Evolutionary conservation across 169 alveolate species (phyloP).

Genomic region (Cryptosporidium sp.): DNA sequence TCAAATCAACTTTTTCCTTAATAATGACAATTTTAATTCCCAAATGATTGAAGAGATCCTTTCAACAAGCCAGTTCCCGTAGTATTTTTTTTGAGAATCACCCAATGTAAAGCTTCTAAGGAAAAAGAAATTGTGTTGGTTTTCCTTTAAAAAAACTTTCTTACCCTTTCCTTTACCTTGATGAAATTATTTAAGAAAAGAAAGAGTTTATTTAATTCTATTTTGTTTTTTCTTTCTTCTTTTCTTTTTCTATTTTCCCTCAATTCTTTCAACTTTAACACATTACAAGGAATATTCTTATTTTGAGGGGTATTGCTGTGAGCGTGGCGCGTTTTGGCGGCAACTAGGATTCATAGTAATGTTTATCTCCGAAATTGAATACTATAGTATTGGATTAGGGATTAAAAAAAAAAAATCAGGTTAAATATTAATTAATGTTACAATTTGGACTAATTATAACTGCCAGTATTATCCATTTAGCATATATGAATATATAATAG

Average conservation of each 20-base stretch:
- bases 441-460: too few species aligned
- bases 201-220: background rate
- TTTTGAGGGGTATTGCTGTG: slow-evolving; percentile 5
- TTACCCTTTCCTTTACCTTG: background rate
- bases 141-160: too few species aligned
- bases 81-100: background rate
- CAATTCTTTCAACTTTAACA: background rate
- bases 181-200: background rate
- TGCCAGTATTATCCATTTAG: too few species aligned
- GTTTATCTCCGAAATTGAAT: too few species aligned
- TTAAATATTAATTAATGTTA: too few species aligned
- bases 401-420: too few species aligned
- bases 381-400: too few species aligned
- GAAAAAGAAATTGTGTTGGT: background rate
- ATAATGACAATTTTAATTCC: too few species aligned
- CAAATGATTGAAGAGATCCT: background rate
- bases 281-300: background rate
- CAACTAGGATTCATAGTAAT: background rate
- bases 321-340: slow-evolving; percentile 16
- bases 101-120: background rate
- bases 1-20: background rate
- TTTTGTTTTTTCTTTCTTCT: background rate
- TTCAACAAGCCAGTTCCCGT: background rate
- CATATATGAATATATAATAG: too few species aligned
- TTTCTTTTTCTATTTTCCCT: slow-evolving; percentile 7